Base-by-base conservation (phyloP, 345 rosid genomes). In the Bruguiera parviflora region DNA sequence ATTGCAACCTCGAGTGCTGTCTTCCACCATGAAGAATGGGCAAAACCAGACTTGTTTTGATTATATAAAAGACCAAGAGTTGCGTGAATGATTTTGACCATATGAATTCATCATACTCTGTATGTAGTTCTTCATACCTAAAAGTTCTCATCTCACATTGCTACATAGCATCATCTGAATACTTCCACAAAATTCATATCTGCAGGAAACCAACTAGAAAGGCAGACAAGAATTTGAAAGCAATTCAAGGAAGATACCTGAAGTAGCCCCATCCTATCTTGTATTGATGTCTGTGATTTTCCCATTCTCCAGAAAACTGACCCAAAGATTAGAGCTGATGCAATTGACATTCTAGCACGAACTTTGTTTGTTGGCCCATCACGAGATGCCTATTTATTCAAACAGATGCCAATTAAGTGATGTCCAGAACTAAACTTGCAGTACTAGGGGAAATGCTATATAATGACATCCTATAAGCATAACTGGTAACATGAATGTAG, bases 301-400 rank as follows among this genome's bases (percentile, higher is more conserved):
- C 97, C 99, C 88, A 95, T 88, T 78, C 92, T 91, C 97, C 96
- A 95, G 76, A 95, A 95, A 71, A 95, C 93, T 6, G 99, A 95
- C 70, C 99, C 99, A 87, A 95, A 95, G 75, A 95, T 95, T 80
- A 92, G 73, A 75, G 99, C 97, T 68, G 97, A 91, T 65, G 97
- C 99, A 75, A 91, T 75, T 51, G 99, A 95, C 99, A 95, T 95
- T 80, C 89, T 88, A 73, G 96, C 87, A 59, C 96, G 90, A 69
- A 95, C 99, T 80, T 95, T 89, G 79, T 91, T 95, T 62, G 99
- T 95, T 47, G 99, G 96, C 51, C 96, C 97, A 87, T 95, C 96
- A 67, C 96, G 91, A 77, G 90, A 89, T 76, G 99, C 99, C 97
- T 95, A 69, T 63, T 64, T 28, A 73, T 51, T 68, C 72, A 81